Conservation (phyloP, 2,329 filamentous ascomycete species). For the Arthroderma uncinatum region DNA sequence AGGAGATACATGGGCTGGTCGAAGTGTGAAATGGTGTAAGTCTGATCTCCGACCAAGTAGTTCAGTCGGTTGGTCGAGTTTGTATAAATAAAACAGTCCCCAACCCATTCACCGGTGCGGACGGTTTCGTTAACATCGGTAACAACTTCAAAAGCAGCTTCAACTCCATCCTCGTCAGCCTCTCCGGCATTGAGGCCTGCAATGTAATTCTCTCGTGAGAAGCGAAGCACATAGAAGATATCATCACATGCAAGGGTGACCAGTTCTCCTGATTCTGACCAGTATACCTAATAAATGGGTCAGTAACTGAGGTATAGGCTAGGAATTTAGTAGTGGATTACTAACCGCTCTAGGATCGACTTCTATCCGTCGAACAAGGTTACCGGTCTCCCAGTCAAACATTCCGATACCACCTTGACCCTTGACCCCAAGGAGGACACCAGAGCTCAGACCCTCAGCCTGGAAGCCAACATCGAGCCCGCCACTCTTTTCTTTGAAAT, state of each 20-base stretch:
- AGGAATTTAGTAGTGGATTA: slow-evolving; percentile 5
- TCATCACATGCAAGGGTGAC: slow-evolving; percentile 90
- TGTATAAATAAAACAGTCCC: slow-evolving; percentile 98
- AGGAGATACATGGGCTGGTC: slow-evolving; percentile 91
- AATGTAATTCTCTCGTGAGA: slow-evolving; percentile 77
- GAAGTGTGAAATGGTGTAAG: slow-evolving; percentile 94
- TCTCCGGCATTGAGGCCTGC: slow-evolving; percentile 71
- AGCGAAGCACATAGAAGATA: slow-evolving; percentile 86
- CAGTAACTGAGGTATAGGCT: slow-evolving; percentile 3
- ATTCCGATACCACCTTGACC: slow-evolving; percentile 90
- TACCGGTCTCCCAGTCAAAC: slow-evolving; percentile 90
- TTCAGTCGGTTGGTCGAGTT: slow-evolving; percentile 94
- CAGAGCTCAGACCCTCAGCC: slow-evolving; percentile 80
- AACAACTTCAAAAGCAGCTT: slow-evolving; percentile 90
- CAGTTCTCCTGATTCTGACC: slow-evolving; percentile 92
- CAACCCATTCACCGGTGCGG: slow-evolving; percentile 92
- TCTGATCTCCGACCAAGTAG: slow-evolving; percentile 95
- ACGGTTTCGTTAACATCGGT: slow-evolving; percentile 91
- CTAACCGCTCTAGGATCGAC: slow-evolving; percentile 52
- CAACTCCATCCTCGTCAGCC: slow-evolving; percentile 82
- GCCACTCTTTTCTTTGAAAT: slow-evolving; percentile 84
- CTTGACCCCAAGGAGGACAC: slow-evolving; percentile 83
- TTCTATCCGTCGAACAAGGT: slow-evolving; percentile 84
- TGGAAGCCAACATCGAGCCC: slow-evolving; percentile 91
- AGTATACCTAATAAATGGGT: slow-evolving; percentile 60